phyloP scores from a whole-genome alignment of 352 stramenopile genomes.

The Globisporangium okanoganense region DNA sequence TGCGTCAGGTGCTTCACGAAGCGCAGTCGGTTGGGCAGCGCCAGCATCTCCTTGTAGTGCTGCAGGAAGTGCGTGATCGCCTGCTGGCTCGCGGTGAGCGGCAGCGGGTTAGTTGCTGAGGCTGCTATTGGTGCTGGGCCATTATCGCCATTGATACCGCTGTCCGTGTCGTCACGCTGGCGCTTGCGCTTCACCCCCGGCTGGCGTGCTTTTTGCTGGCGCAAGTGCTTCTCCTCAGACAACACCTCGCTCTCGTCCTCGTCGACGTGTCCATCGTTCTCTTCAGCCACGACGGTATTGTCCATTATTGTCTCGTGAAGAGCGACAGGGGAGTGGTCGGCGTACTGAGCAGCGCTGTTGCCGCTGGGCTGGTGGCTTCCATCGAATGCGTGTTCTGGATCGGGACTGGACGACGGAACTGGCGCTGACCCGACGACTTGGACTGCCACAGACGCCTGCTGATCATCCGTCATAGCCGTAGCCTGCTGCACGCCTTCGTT shows the following conservation, averaged over 20 bases:
- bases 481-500: no score
- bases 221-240: background rate
- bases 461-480: background rate
- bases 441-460: background rate
- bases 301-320: background rate
- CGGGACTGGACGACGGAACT: no score
- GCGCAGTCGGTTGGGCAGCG: slow-evolving; percentile 21
- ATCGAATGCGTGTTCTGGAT: background rate
- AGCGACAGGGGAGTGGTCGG: background rate
- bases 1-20: slow-evolving; percentile 46
- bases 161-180: background rate
- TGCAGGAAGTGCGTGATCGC: slow-evolving; percentile 41
- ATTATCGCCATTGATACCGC: background rate
- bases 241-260: background rate
- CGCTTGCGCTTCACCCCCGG: slow-evolving; percentile 23
- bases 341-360: background rate
- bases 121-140: background rate
- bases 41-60: slow-evolving; percentile 31
- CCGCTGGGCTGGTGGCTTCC: background rate
- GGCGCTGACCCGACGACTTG: background rate
- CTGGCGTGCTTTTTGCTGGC: background rate
- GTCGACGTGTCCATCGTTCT: background rate
- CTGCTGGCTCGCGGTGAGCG: slow-evolving; percentile 31
- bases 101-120: background rate
- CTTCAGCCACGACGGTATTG: background rate